phyloP scores from a whole-genome alignment of 495 filamentous ascomycete species.

The Penicillium diatomitis region DNA sequence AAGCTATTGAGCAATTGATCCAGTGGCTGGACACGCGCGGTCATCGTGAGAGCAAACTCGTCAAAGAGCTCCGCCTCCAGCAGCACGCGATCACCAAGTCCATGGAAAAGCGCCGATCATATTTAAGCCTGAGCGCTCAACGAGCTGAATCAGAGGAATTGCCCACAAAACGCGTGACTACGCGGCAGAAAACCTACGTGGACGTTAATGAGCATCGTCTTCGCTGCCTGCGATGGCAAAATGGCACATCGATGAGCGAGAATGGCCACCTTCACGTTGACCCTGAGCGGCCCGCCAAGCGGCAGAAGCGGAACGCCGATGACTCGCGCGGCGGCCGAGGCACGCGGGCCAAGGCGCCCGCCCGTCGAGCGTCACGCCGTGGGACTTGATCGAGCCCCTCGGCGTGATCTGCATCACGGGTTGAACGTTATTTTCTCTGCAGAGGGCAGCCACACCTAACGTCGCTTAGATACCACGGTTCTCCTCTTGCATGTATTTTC shows the following conservation, averaged over 20 bases:
- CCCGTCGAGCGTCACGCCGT: slow-evolving; percentile 41
- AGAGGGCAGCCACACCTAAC: too few relatives aligned
- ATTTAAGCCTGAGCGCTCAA: slow-evolving; percentile 48
- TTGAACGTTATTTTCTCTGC: too few relatives aligned
- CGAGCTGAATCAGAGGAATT: slow-evolving; percentile 48
- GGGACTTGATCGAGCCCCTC: slow-evolving; percentile 1
- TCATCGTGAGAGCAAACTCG: slow-evolving; percentile 69
- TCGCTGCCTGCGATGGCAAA: slow-evolving; percentile 75
- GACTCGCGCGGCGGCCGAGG: slow-evolving; percentile 36
- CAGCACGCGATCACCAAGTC: slow-evolving; percentile 65
- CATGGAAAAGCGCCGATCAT: slow-evolving; percentile 70
- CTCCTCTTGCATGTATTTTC: neutral
- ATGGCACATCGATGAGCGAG: slow-evolving; percentile 65
- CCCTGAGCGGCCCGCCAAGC: slow-evolving; percentile 56
- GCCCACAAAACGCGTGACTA: slow-evolving; percentile 61
- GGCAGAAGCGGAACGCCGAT: slow-evolving; percentile 44
- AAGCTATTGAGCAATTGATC: slow-evolving; percentile 65
- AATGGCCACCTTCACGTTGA: slow-evolving; percentile 77
- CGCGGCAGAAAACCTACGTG: slow-evolving; percentile 62
- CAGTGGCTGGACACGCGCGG: slow-evolving; percentile 84
- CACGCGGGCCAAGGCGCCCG: slow-evolving; percentile 39
- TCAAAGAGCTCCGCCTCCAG: slow-evolving; percentile 74
- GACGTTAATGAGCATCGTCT: slow-evolving; percentile 43
- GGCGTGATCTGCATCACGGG: too few relatives aligned
- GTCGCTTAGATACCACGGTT: too few relatives aligned